Evolutionary conservation across 768 basidiomycete species (phyloP).

Genomic region (Lactifluus subvellereus): DNA sequence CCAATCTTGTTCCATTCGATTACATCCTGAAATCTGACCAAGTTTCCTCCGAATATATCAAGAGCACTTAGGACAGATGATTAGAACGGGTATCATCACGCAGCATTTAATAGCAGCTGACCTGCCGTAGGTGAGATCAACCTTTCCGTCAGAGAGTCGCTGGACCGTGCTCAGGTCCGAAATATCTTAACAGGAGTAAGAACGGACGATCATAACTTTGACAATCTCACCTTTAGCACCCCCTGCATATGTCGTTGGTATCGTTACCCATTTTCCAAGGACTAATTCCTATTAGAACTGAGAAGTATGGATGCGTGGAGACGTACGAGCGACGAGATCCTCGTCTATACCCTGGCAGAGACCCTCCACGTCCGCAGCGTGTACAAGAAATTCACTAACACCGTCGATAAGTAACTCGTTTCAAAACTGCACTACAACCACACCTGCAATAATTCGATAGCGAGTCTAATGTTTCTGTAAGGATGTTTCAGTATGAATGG

Average conservation of each 20-base stretch:
- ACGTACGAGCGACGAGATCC: slow-evolving; percentile 67
- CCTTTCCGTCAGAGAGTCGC: slow-evolving; percentile 69
- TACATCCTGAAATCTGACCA: slow-evolving; percentile 57
- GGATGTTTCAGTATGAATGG: background rate
- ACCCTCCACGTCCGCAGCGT: slow-evolving; percentile 99
- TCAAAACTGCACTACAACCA: slow-evolving; percentile 10
- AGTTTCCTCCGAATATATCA: slow-evolving; percentile 64
- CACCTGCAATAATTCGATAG: slow-evolving; percentile 81
- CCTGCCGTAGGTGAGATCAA: slow-evolving; percentile 87
- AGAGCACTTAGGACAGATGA: slow-evolving; percentile 38
- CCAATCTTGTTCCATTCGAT: slow-evolving; percentile 28
- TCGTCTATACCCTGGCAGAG: slow-evolving; percentile 95
- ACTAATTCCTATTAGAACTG: slow-evolving; percentile 39
- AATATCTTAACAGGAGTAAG: slow-evolving; percentile 46
- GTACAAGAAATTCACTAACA: slow-evolving; percentile 83
- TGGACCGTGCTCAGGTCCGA: slow-evolving; percentile 79
- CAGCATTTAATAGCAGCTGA: slow-evolving; percentile 27
- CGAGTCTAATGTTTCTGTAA: slow-evolving; percentile 66
- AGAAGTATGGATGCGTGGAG: slow-evolving; percentile 11
- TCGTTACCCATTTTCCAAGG: slow-evolving; percentile 84
- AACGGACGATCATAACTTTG: background rate
- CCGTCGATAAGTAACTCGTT: slow-evolving; percentile 5
- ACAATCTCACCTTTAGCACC: slow-evolving; percentile 73
- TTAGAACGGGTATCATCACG: background rate
- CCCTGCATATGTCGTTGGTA: slow-evolving; percentile 95